Conservation (phyloP, 2,329 filamentous ascomycete genomes). For the Cordyceps tenuipes region DNA sequence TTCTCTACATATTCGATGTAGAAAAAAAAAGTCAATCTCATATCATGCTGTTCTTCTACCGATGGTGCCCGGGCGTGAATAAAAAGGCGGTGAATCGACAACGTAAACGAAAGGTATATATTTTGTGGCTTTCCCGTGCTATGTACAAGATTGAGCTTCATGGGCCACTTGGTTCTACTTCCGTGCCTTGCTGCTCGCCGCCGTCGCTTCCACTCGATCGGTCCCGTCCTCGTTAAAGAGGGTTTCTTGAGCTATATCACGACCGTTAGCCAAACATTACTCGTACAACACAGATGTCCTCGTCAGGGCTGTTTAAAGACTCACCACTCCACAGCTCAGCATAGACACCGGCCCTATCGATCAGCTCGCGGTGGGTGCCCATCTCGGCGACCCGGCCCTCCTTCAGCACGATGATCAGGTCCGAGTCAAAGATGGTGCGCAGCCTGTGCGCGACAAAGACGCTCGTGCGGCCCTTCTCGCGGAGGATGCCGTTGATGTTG, state of each 20-base stretch:
- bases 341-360: conserved; percentile 73
- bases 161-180: conserved; percentile 13
- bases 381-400: conserved; percentile 79
- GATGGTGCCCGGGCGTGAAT: background rate
- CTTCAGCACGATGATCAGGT: conserved; percentile 85
- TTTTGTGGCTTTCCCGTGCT: background rate
- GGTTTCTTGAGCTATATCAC: conserved; percentile 50
- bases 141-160: background rate
- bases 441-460: conserved; percentile 92
- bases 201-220: conserved; percentile 16
- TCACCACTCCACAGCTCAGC: conserved; percentile 83
- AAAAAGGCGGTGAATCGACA: background rate
- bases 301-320: conserved; percentile 23
- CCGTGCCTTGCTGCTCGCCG: conserved; percentile 22
- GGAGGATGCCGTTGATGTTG: conserved; percentile 88
- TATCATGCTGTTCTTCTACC: too few species aligned
- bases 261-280: conserved; percentile 13
- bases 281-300: background rate
- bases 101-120: background rate
- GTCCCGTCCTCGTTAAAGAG: conserved; percentile 42
- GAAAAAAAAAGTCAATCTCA: too few species aligned
- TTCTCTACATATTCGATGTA: too few species aligned
- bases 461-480: conserved; percentile 80
- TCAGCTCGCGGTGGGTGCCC: conserved; percentile 77
- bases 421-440: conserved; percentile 86